Evolutionary conservation across 2,329 filamentous ascomycete genomes (phyloP), one percentile per base, ranked within the genome.

Genomic region (Nemania sp.): DNA sequence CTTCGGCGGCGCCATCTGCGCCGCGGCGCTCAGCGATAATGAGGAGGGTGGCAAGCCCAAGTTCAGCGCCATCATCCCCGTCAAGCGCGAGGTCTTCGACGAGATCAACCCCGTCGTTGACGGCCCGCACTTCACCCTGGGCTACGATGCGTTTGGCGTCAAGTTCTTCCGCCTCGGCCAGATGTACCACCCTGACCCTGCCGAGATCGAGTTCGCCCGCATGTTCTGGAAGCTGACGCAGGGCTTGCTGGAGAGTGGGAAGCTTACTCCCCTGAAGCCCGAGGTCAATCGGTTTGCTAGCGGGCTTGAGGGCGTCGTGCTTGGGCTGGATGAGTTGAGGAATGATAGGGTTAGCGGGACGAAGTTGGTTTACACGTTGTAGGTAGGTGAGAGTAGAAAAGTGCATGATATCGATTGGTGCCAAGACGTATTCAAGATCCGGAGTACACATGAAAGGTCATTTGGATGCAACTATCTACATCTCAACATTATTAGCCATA

Each of bases 341-440:
- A 71, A 77, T 4, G 76, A 75, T 0, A 74, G 77, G 72, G 76
- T 84, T 27, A 83, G 81, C 61, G 82, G 79, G 7, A 77, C 78
- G 22, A 85, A 85, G 77, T 73, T 85, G 57, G 83, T 85, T 1
- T 84, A 83, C 70, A 82, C 79, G 8, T 62, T 82, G 67, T 82
- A 61, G 69, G 27, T 3, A n/a, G 24, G 54, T 15, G 15, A 24
- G 7, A 45, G 13, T 3, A 7, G 18, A 29, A 35, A 35, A 7
- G 32, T 3, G 32, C 32, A 7, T 11, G 6, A 35, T 35, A 32
- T 32, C 29, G 29, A 32, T 10, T 32, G 29, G 10, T 32, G 10
- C 29, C 29, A 10, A 32, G 29, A 32, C 29, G 10, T 5, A 32
- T 5, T 10, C 10, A 5, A 32, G 29, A 32, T 32, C 10, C n/a